phyloP scores from a whole-genome alignment of 2,329 filamentous ascomycete species.

The Colletotrichum aenigma region DNA sequence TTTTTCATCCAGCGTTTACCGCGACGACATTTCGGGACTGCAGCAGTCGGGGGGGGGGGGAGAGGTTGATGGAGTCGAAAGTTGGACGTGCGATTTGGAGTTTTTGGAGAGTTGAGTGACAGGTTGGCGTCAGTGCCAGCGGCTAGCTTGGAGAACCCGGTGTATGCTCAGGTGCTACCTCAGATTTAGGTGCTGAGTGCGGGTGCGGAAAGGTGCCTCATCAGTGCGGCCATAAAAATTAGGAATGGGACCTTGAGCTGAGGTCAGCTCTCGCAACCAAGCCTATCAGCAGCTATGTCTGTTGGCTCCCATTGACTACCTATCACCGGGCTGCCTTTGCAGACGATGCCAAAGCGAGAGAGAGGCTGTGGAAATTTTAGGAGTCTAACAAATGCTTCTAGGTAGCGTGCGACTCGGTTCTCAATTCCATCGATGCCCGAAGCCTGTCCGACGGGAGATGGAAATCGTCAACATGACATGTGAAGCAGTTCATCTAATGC shows the following conservation, averaged over 20 bases:
- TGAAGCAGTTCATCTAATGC: not conserved
- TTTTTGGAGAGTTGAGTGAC: slow-evolving; percentile 18
- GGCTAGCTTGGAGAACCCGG: not conserved
- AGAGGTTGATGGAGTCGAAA: not conserved
- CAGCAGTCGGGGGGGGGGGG: slow-evolving; percentile 5
- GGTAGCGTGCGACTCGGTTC: not conserved
- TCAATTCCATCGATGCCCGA: not conserved
- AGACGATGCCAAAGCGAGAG: not conserved
- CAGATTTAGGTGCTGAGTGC: not conserved
- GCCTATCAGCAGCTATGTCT: slow-evolving; percentile 8
- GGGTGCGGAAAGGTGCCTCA: not conserved
- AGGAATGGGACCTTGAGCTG: slow-evolving; percentile 11
- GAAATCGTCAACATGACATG: not conserved
- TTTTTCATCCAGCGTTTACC: not conserved
- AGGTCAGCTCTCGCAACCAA: slow-evolving; percentile 7
- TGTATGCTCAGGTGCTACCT: not conserved
- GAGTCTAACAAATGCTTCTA: not conserved
- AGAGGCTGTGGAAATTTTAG: not conserved
- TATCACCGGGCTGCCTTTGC: not conserved
- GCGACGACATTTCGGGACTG: slow-evolving; percentile 11
- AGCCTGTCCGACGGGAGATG: not conserved
- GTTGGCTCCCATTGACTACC: not conserved
- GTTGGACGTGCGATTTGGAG: slow-evolving; percentile 12
- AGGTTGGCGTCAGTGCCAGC: not conserved
- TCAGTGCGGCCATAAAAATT: not conserved